Conservation (phyloP, 495 filamentous ascomycete genomes). For the Penicillium arizonense region DNA sequence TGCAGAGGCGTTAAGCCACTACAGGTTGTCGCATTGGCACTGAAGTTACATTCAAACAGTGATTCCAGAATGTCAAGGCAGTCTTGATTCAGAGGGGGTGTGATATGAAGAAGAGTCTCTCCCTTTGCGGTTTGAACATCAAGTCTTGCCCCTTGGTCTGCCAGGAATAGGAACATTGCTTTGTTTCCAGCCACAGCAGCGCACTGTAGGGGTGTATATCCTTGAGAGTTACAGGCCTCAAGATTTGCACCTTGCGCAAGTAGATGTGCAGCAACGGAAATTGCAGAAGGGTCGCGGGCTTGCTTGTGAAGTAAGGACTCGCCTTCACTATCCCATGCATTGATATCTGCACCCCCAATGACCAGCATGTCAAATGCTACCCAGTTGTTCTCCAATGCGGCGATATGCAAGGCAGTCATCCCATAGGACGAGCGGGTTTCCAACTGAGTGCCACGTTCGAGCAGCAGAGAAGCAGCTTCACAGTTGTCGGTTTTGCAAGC, state of each 20-base stretch:
- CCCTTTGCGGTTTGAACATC: constrained; percentile 27
- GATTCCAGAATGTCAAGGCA: constrained; percentile 29
- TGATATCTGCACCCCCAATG: constrained; percentile 33
- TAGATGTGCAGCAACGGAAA: constrained; percentile 18
- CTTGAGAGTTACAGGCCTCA: constrained; percentile 29
- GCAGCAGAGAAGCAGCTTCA: constrained; percentile 28
- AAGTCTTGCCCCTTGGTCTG: constrained; percentile 27
- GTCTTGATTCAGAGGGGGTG: constrained; percentile 21
- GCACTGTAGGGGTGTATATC: constrained; percentile 32
- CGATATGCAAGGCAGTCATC: constrained; percentile 27
- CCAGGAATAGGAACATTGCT: constrained; percentile 24
- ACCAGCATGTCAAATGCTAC: constrained; percentile 32
- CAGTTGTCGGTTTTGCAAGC: constrained; percentile 30
- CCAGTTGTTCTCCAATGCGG: constrained; percentile 27
- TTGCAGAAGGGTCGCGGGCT: constrained; percentile 8
- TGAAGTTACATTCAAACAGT: constrained; percentile 11
- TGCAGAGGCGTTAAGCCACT: constrained; percentile 32
- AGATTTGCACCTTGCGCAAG: constrained; percentile 33
- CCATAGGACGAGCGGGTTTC: constrained; percentile 24
- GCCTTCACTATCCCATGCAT: constrained; percentile 27
- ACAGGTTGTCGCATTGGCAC: constrained; percentile 16
- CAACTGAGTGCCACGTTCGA: constrained; percentile 22
- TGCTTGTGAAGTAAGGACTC: constrained; percentile 31
- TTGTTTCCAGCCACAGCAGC: constrained; percentile 31
- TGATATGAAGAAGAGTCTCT: constrained; percentile 30